These are phyloP conservation scores for Posidonia australis DNA, from an alignment of 106 monocot species.

Conservation along the genomic window DNA sequence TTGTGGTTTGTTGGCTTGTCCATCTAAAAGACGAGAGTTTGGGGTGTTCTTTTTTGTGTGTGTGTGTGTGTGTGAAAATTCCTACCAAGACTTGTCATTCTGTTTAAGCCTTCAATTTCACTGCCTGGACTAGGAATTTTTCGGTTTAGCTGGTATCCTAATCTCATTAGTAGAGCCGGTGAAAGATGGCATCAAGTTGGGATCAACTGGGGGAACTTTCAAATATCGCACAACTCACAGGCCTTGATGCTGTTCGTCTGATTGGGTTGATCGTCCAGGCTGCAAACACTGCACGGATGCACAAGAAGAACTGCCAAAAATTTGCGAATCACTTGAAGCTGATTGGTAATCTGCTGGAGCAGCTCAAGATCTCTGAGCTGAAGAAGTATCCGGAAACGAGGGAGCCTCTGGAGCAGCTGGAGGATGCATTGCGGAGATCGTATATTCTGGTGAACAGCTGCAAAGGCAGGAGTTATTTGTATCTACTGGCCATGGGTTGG, in stretches of 20 bases:
- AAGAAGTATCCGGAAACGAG: conserved; percentile 61
- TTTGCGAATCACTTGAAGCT: conserved; percentile 64
- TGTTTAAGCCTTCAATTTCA: too few species aligned
- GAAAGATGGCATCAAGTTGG: conserved; percentile 33
- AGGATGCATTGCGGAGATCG: conserved; percentile 51
- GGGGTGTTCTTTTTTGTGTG: too few species aligned
- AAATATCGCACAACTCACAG: conserved; percentile 46
- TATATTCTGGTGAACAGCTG: conserved; percentile 58
- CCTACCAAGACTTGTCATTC: too few species aligned
- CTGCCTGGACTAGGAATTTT: too few species aligned
- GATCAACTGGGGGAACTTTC: conserved; percentile 49
- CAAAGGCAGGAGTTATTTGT: conserved; percentile 48
- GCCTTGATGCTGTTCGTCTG: conserved; percentile 45
- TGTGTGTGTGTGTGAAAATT: too few species aligned
- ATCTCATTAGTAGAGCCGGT: too few species aligned
- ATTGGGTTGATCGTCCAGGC: conserved; percentile 46
- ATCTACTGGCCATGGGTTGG: conserved; percentile 60
- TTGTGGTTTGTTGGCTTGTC: too few species aligned
- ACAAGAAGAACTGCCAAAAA: conserved; percentile 52
- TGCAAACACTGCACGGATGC: conserved; percentile 58
- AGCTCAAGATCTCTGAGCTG: conserved; percentile 62
- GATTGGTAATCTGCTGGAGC: conserved; percentile 55
- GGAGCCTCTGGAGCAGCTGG: conserved; percentile 63
- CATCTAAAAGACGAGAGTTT: too few species aligned
- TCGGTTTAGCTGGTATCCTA: too few species aligned